A percentile compares a stretch with the other conserved stretches of the same genome.
Evolutionary conservation across 2,329 filamentous ascomycete genomes (phyloP).

Genomic region (Fusarium metavorans): DNA sequence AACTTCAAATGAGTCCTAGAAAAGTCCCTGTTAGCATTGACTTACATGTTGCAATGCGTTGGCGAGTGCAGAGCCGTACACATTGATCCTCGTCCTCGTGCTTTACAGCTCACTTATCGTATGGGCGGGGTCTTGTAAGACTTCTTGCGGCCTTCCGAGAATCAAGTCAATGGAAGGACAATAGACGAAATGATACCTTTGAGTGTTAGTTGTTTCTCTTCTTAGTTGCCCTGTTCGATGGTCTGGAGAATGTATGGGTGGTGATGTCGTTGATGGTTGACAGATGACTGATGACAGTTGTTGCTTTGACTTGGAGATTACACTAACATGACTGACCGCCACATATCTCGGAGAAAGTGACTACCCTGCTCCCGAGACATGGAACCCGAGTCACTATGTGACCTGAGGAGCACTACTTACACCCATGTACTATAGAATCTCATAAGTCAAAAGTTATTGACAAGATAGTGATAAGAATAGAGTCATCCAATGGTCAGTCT

Average conservation of each 20-base stretch:
- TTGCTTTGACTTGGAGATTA: not conserved
- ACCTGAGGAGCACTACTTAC: not conserved
- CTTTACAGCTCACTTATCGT: not conserved
- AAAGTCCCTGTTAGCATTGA: not conserved
- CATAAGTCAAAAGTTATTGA: no score
- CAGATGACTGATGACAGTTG: not conserved
- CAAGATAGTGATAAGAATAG: not conserved
- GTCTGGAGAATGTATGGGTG: not conserved
- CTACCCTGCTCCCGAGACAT: not conserved
- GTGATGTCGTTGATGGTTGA: not conserved
- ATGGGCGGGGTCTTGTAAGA: not conserved
- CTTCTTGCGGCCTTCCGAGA: not conserved
- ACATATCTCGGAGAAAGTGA: not conserved
- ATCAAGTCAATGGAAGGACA: not conserved
- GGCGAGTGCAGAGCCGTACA: not conserved
- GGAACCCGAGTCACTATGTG: not conserved
- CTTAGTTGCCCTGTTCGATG: not conserved
- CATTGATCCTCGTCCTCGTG: not conserved
- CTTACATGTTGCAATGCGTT: not conserved
- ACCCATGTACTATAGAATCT: no score
- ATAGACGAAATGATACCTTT: not conserved
- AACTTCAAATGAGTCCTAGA: fast-evolving
- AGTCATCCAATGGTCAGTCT: not conserved
- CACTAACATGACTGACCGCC: not conserved
- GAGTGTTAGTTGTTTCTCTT: not conserved